Evolutionary conservation across 352 stramenopile species (phyloP).

Genomic region (Globisporangium recalcitrans): DNA sequence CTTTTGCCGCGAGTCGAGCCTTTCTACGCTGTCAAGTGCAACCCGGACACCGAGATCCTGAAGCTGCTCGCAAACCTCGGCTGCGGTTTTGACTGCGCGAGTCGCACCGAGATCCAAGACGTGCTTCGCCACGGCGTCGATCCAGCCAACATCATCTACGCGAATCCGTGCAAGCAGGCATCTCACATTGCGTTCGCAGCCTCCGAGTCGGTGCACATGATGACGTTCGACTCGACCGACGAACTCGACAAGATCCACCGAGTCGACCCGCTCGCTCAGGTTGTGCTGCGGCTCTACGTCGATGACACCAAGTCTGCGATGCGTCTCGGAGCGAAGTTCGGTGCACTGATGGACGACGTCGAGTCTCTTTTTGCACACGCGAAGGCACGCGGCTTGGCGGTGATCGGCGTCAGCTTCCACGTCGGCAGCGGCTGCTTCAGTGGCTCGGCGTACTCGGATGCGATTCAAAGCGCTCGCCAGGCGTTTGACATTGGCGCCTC

Average conservation of each 20-base stretch:
- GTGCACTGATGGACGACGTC: slow-evolving; percentile 89
- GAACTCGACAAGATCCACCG: slow-evolving; percentile 92
- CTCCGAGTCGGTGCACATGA: slow-evolving; percentile 70
- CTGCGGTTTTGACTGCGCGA: slow-evolving; percentile 92
- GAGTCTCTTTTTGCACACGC: slow-evolving; percentile 75
- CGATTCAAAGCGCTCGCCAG: slow-evolving; percentile 74
- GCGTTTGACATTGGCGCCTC: slow-evolving; percentile 89
- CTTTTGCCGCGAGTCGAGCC: slow-evolving; percentile 81
- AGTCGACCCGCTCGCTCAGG: slow-evolving; percentile 77
- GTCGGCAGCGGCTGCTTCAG: slow-evolving; percentile 93
- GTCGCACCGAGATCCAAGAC: slow-evolving; percentile 78
- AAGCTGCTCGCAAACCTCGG: slow-evolving; percentile 55
- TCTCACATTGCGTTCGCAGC: slow-evolving; percentile 87
- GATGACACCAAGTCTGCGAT: slow-evolving; percentile 90
- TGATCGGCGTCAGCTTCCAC: slow-evolving; percentile 93
- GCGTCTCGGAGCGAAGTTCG: slow-evolving; percentile 92
- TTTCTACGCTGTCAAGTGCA: slow-evolving; percentile 96
- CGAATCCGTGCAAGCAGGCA: slow-evolving; percentile 93
- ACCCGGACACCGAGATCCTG: slow-evolving; percentile 81
- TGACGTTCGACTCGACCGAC: slow-evolving; percentile 92
- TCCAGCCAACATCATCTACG: slow-evolving; percentile 88
- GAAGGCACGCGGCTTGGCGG: slow-evolving; percentile 78
- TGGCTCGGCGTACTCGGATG: slow-evolving; percentile 86
- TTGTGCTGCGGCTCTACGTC: slow-evolving; percentile 88
- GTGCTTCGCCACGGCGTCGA: slow-evolving; percentile 65